phyloP scores from a whole-genome alignment of 352 stramenopile species.

The Phytophthora fragariae region DNA sequence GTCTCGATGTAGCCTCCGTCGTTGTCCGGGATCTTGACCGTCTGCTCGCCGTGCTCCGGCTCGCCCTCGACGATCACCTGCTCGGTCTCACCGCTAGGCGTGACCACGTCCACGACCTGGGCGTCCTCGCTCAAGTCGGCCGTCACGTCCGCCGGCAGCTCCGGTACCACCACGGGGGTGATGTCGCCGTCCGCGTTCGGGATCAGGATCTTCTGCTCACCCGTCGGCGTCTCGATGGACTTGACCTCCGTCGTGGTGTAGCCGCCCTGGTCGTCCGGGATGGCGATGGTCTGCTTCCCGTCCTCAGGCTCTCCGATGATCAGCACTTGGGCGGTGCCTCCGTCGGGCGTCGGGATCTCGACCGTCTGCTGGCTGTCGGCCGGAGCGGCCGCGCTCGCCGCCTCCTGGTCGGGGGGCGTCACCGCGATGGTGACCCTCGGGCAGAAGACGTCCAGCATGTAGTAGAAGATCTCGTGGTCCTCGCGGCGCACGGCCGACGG shows the following conservation, averaged over 20 bases:
- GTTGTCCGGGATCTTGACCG: conserved; percentile 1
- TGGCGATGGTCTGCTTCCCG: conserved; percentile 27
- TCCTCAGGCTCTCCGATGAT: conserved; percentile 25
- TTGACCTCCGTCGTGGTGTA: conserved; percentile 31
- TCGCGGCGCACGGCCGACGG: not conserved
- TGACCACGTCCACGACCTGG: conserved; percentile 29
- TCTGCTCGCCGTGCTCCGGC: conserved; percentile 7
- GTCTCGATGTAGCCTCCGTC: not conserved
- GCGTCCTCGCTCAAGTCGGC: conserved; percentile 1
- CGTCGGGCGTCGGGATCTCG: conserved; percentile 22
- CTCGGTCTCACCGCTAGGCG: conserved; percentile 11
- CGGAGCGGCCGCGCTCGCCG: not conserved
- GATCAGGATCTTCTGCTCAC: conserved; percentile 40
- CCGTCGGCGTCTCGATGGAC: conserved; percentile 18
- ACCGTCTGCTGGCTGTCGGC: conserved; percentile 19
- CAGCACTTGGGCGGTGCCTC: conserved; percentile 18
- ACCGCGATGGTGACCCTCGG: conserved; percentile 25
- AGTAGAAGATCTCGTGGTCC: conserved; percentile 33
- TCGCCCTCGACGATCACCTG: conserved; percentile 30
- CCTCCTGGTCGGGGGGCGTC: conserved; percentile 16
- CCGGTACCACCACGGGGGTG: conserved; percentile 26
- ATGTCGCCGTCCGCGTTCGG: conserved; percentile 28
- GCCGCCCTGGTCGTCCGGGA: conserved; percentile 19
- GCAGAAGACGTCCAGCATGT: conserved; percentile 34
- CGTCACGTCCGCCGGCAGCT: conserved; percentile 8